These are phyloP conservation scores for Thermoascus crustaceus DNA, from an alignment of 2,329 filamentous ascomycete genomes.

Conservation along the genomic window DNA sequence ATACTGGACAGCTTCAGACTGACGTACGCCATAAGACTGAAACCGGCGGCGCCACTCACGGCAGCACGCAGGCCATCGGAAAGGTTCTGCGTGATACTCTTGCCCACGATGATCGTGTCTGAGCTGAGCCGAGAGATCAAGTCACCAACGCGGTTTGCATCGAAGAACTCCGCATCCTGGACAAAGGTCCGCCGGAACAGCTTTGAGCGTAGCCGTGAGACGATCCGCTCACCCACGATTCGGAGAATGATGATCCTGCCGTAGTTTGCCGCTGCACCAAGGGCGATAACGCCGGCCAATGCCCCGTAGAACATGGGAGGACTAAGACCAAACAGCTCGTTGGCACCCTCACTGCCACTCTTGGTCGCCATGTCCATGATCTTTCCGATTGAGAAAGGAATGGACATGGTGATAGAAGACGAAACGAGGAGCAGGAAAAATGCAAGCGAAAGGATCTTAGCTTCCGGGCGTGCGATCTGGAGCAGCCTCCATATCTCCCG, in stretches of 20 bases:
- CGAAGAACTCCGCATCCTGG: conserved; percentile 99
- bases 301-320: conserved; percentile 82
- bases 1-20: conserved; percentile 84
- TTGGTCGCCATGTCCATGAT: conserved; percentile 89
- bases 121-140: conserved; percentile 91
- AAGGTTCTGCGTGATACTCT: conserved; percentile 95
- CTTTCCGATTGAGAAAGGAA: conserved; percentile 92
- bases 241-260: conserved; percentile 85
- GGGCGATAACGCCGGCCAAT: conserved; percentile 64
- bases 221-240: conserved; percentile 90
- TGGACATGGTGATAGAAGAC: conserved; percentile 87
- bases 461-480: conserved; percentile 80
- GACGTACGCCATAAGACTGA: conserved; percentile 91
- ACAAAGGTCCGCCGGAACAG: conserved; percentile 87
- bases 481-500: conserved; percentile 78
- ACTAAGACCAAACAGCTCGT: conserved; percentile 71
- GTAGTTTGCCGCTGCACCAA: conserved; percentile 88
- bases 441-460: conserved; percentile 66
- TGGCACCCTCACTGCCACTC: conserved; percentile 52
- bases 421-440: conserved; percentile 82
- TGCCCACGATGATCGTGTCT: conserved; percentile 95
- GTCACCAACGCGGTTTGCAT: conserved; percentile 93
- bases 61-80: conserved; percentile 89
- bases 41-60: conserved; percentile 82
- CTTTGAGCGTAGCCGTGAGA: conserved; percentile 78